Base-by-base conservation (phyloP, 805 yeast species). In the Candida morakotiae region DNA sequence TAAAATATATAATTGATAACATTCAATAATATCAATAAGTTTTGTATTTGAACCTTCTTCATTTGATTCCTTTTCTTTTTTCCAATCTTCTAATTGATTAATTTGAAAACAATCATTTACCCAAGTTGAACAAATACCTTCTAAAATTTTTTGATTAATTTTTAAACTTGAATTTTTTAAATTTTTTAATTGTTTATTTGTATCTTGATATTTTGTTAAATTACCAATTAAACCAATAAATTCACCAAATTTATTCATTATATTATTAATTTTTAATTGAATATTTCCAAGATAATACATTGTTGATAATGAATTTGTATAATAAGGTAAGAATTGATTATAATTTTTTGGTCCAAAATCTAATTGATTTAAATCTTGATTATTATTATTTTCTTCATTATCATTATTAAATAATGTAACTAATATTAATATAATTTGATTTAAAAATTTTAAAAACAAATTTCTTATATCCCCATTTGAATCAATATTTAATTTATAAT, bases 61-160 rank as follows among this genome's bases (percentile, higher is more conserved):
- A 16, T 40, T 28, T 34, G 27, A 15, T 25, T 46, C 20, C 14
- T 39, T 40, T 28, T 53, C 56, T 20, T 54, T 53, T 27, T 58
- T 67, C 72, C 71, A 67, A 28, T 53, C 56, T 38, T 67, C 72
- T n/a, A 67, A 48, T 34, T 66, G 71, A 43, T 62, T 64, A 27
- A 67, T 61, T 41, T 67, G 73, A 2, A 67, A 54, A 43, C 71
- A 66, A 42, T 67, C 73, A 40, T 67, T 67, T 3, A 67, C 66
- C 72, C 72, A 67, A 1, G 62, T 63, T 3, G 71, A 55, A 44
- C 72, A 67, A 2, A 59, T 46, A 1, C 69, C 71, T 46, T 67
- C 72, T 35, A 67, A 41, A 10, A 66, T 58, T 32, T 56, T 56
- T 45, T 65, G 73, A 40, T 61, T 66, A 13, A 64, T 56, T 14